Conservation (phyloP, 2,329 filamentous ascomycete genomes). For the Fusarium heterosporum region DNA sequence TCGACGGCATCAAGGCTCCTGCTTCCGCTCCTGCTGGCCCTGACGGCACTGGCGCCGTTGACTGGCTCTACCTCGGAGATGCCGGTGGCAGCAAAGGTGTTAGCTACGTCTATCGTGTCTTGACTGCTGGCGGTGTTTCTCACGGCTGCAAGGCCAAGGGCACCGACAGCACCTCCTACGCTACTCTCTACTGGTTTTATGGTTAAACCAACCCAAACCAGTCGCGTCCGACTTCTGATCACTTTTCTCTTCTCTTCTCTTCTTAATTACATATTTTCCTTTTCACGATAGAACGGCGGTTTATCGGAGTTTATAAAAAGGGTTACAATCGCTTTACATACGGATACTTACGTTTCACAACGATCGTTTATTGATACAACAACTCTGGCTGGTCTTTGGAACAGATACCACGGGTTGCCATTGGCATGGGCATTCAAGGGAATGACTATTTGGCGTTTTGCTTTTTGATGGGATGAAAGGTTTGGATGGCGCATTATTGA, state of each 20-base stretch:
- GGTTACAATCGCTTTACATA: slow-evolving; percentile 39
- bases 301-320: slow-evolving; percentile 41
- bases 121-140: slow-evolving; percentile 63
- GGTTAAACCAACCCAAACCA: slow-evolving; percentile 43
- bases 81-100: slow-evolving; percentile 55
- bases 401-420: slow-evolving; percentile 40
- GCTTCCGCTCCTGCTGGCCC: slow-evolving; percentile 58
- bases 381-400: slow-evolving; percentile 25
- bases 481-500: slow-evolving; percentile 8
- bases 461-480: slow-evolving; percentile 6
- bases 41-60: slow-evolving; percentile 63
- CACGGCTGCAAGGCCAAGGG: slow-evolving; percentile 59
- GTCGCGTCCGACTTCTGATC: neutral
- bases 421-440: slow-evolving; percentile 24
- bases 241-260: slow-evolving; percentile 5
- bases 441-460: slow-evolving; percentile 20
- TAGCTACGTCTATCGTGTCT: slow-evolving; percentile 64
- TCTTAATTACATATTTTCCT: slow-evolving; percentile 28
- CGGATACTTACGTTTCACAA: slow-evolving; percentile 37
- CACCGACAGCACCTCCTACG: slow-evolving; percentile 65
- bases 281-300: slow-evolving; percentile 34
- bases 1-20: slow-evolving; percentile 65
- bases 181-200: slow-evolving; percentile 71
- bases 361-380: slow-evolving; percentile 34
- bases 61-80: slow-evolving; percentile 64